Conservation (phyloP, 2,329 filamentous ascomycete species). For the Fusarium sp. region DNA sequence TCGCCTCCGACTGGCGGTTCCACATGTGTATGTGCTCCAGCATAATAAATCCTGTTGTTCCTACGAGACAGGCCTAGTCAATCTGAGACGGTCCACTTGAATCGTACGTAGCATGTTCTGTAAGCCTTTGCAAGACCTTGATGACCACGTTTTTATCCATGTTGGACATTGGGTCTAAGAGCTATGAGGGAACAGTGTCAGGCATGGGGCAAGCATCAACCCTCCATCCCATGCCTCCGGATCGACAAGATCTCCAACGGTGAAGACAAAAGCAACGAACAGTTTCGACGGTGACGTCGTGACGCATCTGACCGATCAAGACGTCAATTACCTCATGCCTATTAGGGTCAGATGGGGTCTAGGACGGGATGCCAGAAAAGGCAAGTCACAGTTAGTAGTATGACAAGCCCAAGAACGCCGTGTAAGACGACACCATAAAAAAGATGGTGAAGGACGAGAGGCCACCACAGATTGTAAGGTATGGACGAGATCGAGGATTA, state of each 20-base stretch:
- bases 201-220: conserved; percentile 20
- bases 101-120: conserved; percentile 19
- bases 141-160: conserved; percentile 33
- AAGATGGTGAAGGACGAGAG: conserved; percentile 27
- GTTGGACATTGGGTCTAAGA: conserved; percentile 1
- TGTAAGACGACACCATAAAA: conserved; percentile 10
- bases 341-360: background rate
- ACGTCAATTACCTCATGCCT: background rate
- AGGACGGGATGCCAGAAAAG: conserved; percentile 9
- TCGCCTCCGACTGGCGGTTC: conserved; percentile 15
- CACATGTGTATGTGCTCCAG: background rate
- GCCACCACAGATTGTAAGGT: conserved; percentile 11
- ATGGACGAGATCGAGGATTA: conserved; percentile 14
- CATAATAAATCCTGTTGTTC: conserved; percentile 12
- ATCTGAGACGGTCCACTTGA: conserved; percentile 16
- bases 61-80: conserved; percentile 19
- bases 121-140: conserved; percentile 22
- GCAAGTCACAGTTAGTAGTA: background rate
- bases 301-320: conserved; percentile 12
- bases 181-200: conserved; percentile 18
- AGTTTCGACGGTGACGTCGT: conserved; percentile 28
- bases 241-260: conserved; percentile 40
- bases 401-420: conserved; percentile 1
- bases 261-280: conserved; percentile 28
- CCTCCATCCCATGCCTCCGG: conserved; percentile 13